Evolutionary conservation across 2,329 filamentous ascomycete species (phyloP).

Genomic region (Beauveria sp.): DNA sequence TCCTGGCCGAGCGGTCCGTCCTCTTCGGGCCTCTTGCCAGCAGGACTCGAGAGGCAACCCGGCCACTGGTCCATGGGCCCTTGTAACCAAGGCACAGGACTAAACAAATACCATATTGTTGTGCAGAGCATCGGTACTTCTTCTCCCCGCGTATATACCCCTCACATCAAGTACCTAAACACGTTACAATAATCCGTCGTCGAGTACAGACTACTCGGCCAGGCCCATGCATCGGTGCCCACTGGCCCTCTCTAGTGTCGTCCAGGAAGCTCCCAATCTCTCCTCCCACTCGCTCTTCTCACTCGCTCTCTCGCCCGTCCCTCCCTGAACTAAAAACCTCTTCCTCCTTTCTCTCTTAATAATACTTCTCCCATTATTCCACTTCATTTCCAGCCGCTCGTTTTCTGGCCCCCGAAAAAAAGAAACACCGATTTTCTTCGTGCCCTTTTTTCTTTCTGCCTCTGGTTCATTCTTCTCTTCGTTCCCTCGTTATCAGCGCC

Average conservation of each 20-base stretch:
- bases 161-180: not conserved
- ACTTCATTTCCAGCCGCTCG: constrained; percentile 13
- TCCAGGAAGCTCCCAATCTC: not conserved
- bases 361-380: not conserved
- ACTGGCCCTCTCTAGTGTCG: too few relatives aligned
- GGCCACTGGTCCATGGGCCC: not conserved
- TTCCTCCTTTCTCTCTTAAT: constrained; percentile 3
- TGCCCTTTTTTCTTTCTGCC: not conserved
- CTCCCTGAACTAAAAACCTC: constrained; percentile 5
- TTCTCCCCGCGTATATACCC: too few relatives aligned
- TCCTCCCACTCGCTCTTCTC: not conserved
- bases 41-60: not conserved
- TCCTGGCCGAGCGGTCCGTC: not conserved
- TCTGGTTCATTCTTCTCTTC: not conserved
- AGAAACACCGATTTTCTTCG: not conserved
- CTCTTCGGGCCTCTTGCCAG: not conserved
- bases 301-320: not conserved
- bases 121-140: too few relatives aligned
- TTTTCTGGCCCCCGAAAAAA: constrained; percentile 8
- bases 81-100: not conserved
- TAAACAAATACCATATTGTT: not conserved
- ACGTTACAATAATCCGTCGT: too few relatives aligned
- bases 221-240: too few relatives aligned
- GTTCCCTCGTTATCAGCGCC: constrained; percentile 1
- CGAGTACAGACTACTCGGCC: too few relatives aligned